Evolutionary conservation across 2,329 filamentous ascomycete genomes (phyloP).

Genomic region (Sphaerulina vaccinii): DNA sequence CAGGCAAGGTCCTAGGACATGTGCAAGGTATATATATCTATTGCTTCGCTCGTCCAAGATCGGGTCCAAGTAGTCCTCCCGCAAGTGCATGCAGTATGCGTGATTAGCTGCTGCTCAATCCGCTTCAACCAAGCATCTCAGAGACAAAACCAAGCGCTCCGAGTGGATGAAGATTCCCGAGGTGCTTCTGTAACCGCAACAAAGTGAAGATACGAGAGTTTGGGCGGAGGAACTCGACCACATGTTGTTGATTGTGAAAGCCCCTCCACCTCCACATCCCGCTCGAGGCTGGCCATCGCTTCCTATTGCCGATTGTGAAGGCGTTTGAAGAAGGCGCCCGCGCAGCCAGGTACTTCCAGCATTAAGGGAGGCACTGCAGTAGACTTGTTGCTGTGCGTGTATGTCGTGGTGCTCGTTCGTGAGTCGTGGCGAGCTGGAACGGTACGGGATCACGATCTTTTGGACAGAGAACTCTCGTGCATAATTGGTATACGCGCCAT

Average conservation of each 20-base stretch:
- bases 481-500: too few species aligned
- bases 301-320: too few species aligned
- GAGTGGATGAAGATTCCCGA: conserved; percentile 12
- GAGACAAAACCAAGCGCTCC: background rate
- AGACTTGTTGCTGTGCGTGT: too few species aligned
- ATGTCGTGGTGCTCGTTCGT: too few species aligned
- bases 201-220: conserved; percentile 8
- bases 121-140: conserved; percentile 2
- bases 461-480: too few species aligned
- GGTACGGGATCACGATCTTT: too few species aligned
- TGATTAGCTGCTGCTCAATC: background rate
- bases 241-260: background rate
- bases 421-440: too few species aligned
- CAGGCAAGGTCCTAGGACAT: background rate
- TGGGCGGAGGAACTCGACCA: conserved; percentile 5
- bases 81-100: background rate
- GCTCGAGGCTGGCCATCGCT: background rate
- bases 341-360: too few species aligned
- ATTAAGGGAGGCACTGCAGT: too few species aligned
- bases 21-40: conserved; percentile 14
- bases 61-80: background rate
- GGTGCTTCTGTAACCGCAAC: background rate
- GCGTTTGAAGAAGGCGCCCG: too few species aligned
- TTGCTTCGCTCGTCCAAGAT: background rate
- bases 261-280: conserved; percentile 17